Conservation (phyloP, 2,329 filamentous ascomycete species). For the Cercospora brassicicola region DNA sequence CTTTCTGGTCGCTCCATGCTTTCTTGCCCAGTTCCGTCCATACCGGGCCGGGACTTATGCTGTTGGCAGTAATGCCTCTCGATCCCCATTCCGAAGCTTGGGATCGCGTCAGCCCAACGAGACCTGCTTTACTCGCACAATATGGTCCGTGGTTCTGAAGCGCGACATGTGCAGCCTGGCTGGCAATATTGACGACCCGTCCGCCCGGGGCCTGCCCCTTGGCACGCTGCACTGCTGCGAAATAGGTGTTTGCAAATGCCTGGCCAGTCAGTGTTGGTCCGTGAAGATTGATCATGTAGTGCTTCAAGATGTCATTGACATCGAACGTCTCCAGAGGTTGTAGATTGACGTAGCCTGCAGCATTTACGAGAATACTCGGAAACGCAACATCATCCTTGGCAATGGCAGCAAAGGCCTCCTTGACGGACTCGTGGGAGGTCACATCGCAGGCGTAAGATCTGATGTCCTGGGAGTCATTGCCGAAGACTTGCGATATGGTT, state of each 20-base stretch:
- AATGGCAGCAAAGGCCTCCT: conserved; percentile 35
- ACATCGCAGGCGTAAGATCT: conserved; percentile 41
- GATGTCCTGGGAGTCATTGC: conserved; percentile 28
- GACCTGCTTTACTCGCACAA: conserved; percentile 51
- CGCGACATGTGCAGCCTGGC: conserved; percentile 51
- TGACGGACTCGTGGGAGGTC: conserved; percentile 35
- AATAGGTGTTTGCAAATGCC: conserved; percentile 48
- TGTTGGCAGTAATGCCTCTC: conserved; percentile 50
- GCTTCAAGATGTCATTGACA: conserved; percentile 46
- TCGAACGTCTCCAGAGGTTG: conserved; percentile 47
- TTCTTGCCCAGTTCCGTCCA: conserved; percentile 49
- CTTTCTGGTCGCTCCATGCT: conserved; percentile 35
- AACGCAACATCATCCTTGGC: conserved; percentile 31
- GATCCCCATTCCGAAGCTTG: conserved; percentile 52
- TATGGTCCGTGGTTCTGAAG: conserved; percentile 50
- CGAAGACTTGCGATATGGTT: conserved; percentile 43
- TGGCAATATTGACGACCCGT: conserved; percentile 50
- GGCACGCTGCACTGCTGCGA: conserved; percentile 24
- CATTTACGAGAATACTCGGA: conserved; percentile 39
- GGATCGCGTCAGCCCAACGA: conserved; percentile 48
- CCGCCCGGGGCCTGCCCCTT: conserved; percentile 33
- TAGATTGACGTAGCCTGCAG: conserved; percentile 48
- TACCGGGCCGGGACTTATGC: conserved; percentile 49
- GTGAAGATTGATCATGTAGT: conserved; percentile 48
- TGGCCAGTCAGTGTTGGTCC: conserved; percentile 50